phyloP scores from a whole-genome alignment of 352 stramenopile genomes.

The Globisporangium emineosum region DNA sequence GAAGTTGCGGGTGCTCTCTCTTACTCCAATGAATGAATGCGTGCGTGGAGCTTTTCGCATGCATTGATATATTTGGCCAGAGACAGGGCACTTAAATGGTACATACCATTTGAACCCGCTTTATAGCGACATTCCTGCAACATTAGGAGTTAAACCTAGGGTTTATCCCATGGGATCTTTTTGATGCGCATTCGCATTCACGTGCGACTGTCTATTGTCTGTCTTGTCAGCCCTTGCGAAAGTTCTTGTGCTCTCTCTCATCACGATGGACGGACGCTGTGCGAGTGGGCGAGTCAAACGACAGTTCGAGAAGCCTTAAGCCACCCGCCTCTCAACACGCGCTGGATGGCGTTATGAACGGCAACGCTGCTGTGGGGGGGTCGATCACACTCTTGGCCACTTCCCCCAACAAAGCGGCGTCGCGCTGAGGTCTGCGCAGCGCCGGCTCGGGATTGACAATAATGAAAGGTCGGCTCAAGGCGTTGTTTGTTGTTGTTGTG shows the following conservation, averaged over 20 bases:
- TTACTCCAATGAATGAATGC: background rate
- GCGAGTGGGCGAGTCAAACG: background rate
- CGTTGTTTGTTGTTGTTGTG: no score
- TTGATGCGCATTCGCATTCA: background rate
- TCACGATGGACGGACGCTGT: background rate
- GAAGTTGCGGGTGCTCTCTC: background rate
- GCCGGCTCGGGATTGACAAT: background rate
- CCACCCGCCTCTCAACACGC: background rate
- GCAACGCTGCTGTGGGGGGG: background rate
- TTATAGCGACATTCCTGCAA: background rate
- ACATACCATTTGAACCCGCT: background rate
- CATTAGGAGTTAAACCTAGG: background rate
- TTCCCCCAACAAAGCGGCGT: background rate
- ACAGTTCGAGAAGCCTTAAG: background rate
- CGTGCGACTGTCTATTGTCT: background rate
- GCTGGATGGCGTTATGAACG: background rate
- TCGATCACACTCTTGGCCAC: background rate
- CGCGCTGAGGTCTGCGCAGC: background rate
- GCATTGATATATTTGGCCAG: background rate
- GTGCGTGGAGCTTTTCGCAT: background rate
- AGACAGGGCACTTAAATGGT: background rate
- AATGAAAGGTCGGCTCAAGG: no score
- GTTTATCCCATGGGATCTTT: background rate
- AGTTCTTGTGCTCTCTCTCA: slow-evolving; percentile 1
- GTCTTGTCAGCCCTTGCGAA: background rate